Evolutionary conservation across 768 basidiomycete species (phyloP).

Genomic region (Scleroderma citrinum): DNA sequence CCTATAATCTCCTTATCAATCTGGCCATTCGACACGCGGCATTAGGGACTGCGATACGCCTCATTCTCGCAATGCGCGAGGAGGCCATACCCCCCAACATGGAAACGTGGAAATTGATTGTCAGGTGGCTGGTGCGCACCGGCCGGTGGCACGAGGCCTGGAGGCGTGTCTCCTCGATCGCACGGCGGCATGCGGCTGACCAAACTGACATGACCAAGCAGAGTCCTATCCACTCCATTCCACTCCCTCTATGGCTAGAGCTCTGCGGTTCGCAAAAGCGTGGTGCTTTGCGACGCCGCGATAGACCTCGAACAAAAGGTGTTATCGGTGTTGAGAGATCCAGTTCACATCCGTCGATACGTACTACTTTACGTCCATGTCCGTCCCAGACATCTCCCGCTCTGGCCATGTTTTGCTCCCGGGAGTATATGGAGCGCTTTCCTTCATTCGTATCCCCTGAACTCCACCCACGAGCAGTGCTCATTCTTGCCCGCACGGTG

Average conservation of each 20-base stretch:
- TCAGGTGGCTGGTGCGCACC: constrained; percentile 50
- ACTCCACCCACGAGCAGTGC: constrained; percentile 39
- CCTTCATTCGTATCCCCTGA: constrained; percentile 33
- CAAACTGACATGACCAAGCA: constrained; percentile 6
- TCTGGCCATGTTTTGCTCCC: constrained; percentile 26
- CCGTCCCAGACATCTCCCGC: constrained; percentile 7
- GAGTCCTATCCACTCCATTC: constrained; percentile 19
- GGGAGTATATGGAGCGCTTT: constrained; percentile 36
- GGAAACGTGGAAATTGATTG: constrained; percentile 52
- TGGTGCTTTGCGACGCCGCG: constrained; percentile 25
- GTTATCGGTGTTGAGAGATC: neutral
- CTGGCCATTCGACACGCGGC: constrained; percentile 47
- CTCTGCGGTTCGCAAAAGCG: constrained; percentile 44
- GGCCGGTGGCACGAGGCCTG: constrained; percentile 59
- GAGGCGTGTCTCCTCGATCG: constrained; percentile 31
- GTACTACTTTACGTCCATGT: constrained; percentile 10
- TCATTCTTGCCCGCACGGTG: constrained; percentile 42
- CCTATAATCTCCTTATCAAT: constrained; percentile 40
- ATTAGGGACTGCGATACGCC: constrained; percentile 38
- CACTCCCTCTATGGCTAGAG: constrained; percentile 55
- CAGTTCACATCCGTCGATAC: neutral
- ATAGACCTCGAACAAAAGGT: neutral
- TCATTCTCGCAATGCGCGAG: constrained; percentile 44
- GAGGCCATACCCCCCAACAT: constrained; percentile 38
- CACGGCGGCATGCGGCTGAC: constrained; percentile 3